Conservation (phyloP, 2,329 filamentous ascomycete species). For the Xylaria sp. region DNA sequence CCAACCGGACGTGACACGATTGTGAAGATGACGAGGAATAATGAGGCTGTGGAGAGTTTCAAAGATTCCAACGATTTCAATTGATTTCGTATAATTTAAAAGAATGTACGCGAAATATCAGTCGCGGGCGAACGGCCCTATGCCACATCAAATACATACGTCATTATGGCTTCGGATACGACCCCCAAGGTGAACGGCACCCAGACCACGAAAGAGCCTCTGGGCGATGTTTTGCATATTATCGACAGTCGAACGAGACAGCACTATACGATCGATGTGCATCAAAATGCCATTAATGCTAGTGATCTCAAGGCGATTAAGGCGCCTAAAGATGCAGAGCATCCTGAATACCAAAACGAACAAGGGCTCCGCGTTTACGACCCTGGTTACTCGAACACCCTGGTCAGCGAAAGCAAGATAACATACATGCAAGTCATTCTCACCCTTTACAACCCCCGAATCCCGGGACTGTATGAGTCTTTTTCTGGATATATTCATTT, state of each 20-base stretch:
- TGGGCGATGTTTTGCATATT: slow-evolving; percentile 31
- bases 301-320: slow-evolving; percentile 36
- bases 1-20: background rate
- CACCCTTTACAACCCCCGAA: background rate
- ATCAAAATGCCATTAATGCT: slow-evolving; percentile 35
- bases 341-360: slow-evolving; percentile 37
- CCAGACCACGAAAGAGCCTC: slow-evolving; percentile 15
- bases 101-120: slow-evolving; percentile 18
- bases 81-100: slow-evolving; percentile 18
- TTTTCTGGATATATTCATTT: background rate
- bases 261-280: slow-evolving; percentile 27
- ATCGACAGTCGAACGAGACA: slow-evolving; percentile 38
- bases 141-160: slow-evolving; percentile 1
- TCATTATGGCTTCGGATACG: slow-evolving; percentile 17
- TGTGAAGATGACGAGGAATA: slow-evolving; percentile 10
- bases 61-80: background rate
- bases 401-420: slow-evolving; percentile 38
- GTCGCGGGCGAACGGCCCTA: background rate
- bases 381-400: slow-evolving; percentile 37
- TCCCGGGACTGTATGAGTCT: background rate
- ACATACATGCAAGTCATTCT: slow-evolving; percentile 36
- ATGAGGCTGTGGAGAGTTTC: background rate
- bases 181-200: slow-evolving; percentile 23
- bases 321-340: slow-evolving; percentile 33
- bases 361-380: slow-evolving; percentile 38